A percentile compares a stretch with the other conserved stretches of the same genome.
Conservation (phyloP, 2,329 filamentous ascomycete genomes). For the Trichoderma simmonsii region DNA sequence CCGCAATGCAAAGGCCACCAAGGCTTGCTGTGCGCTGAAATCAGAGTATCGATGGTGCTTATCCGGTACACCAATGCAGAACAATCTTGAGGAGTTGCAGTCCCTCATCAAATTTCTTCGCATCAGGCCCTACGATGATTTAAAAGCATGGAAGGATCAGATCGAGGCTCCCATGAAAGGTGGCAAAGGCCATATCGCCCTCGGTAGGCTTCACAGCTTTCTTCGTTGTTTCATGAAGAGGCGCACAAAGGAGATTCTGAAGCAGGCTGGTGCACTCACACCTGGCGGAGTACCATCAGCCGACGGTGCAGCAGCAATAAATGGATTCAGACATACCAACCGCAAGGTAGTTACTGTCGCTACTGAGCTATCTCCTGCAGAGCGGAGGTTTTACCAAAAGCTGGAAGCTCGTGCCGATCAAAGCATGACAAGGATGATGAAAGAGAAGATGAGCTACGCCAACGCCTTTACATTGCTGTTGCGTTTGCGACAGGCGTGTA, state of each 20-base stretch:
- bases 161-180: conserved; percentile 89
- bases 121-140: conserved; percentile 85
- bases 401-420: conserved; percentile 81
- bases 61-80: conserved; percentile 96
- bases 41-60: conserved; percentile 94
- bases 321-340: conserved; percentile 85
- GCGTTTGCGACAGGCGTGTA: conserved; percentile 86
- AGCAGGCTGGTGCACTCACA: conserved; percentile 76
- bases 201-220: conserved; percentile 78
- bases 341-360: conserved; percentile 81
- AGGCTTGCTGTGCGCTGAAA: conserved; percentile 81
- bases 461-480: conserved; percentile 91
- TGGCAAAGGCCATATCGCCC: conserved; percentile 83
- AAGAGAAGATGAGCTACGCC: conserved; percentile 79
- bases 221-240: conserved; percentile 96
- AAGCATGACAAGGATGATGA: conserved; percentile 86
- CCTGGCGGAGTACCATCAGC: conserved; percentile 64
- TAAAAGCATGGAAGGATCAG: conserved; percentile 83
- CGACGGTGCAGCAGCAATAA: conserved; percentile 51
- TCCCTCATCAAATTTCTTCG: conserved; percentile 88
- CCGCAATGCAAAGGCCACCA: conserved; percentile 89
- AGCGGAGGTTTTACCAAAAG: conserved; percentile 81
- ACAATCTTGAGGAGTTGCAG: conserved; percentile 94
- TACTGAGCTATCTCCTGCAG: conserved; percentile 73
- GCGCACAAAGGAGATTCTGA: conserved; percentile 96